Base-by-base conservation (phyloP, 108 stramenopile genomes). In the Nitzschia sp. region DNA sequence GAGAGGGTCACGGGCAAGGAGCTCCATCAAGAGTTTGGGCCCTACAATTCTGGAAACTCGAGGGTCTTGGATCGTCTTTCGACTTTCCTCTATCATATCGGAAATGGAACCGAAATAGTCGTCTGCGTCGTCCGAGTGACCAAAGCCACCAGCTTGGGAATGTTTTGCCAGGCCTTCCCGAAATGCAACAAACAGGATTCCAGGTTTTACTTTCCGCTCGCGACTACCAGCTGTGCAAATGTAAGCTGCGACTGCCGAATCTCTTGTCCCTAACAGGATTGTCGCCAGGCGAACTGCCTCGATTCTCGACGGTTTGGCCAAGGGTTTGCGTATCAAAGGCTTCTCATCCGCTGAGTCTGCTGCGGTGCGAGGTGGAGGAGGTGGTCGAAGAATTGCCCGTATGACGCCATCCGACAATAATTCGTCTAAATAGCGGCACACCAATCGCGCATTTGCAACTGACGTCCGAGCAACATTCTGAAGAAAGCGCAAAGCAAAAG, bases 1-100 rank as follows among this genome's bases (percentile, higher is more conserved):
- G 17, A 91, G 60, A 17, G 83, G 66, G 19, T 86, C 89, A 13
- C 73, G 77, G 11, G 84, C 53, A 13, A 90, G 30, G 25, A 87
- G 30, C 5, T 85, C 84, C 34, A 72, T 68, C 59, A 82, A 59
- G 6, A 73, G 32, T 69, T 48, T 57, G 8, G 38, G 9, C 24
- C 64, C 56, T 5, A 53, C 46, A 48, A 48, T 32, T 27, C 57
- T 80, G 8, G 64, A 48, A 3, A 27, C 8, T 0, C n/a, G 11
- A 8, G 46, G n/a, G 54, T 29, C 23, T 31, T 66, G 25, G 42
- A 75, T 46, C 3, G 68, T 25, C 2, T 26, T 45, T 24, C 66
- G 59, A 15, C 67, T 24, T 3, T 23, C 13, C 5, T 54, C 54
- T 27, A 75, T 19, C 66, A 75, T 54, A 33, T 68, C 66, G 13